Evolutionary conservation across 352 stramenopile species (phyloP), one percentile per base, ranked within the genome.

Genomic region (Phytopythium mirpurense): DNA sequence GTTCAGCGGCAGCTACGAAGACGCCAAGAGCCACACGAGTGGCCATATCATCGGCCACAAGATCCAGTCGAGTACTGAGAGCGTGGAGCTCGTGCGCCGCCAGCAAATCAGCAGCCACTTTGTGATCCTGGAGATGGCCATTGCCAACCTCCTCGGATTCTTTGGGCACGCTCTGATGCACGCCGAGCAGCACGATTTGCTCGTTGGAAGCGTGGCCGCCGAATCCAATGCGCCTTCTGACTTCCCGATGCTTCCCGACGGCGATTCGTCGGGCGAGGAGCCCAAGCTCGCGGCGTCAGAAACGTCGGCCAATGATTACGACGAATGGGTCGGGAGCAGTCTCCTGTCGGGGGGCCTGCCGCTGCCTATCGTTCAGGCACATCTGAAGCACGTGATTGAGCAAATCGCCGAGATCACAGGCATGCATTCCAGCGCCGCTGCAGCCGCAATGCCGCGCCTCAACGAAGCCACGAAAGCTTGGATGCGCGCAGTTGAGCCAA

Each of bases 1-100:
- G 38, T 95, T 95, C 36, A 77, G 67, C 38, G 85, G 85, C 26
- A 88, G 62, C 38, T 95, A 95, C 36, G 83, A 95, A 74, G 85
- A 95, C 54, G 83, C 85, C 7, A 95, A 93, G 41, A 93, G 83
- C 36, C 83, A 92, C 52, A 95, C 85, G 12, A 90, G 79, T 52
- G 85, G 85, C 38, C 87, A 70, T 40, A 93, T 95, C 61, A 63
- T 87, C 14, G 85, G 85, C 27, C 83, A 70, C 44, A 90, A 85
- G 51, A 67, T 84, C 10, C 70, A 65, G n/a, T 53, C 59, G 31
- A 44, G 62, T n/a, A 16, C 16, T 14, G 70, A 54, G 21, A 58
- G 62, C 21, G 51, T 12, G n/a, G 53, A 58, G 5, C 10, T 18
- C 6, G 45, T 44, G 38, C 38, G 50, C 15, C 56, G 55, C 27